These are phyloP conservation scores for Syncephalis fuscata DNA, from an alignment of 371 early-diverging fungal species.

Conservation along the genomic window DNA sequence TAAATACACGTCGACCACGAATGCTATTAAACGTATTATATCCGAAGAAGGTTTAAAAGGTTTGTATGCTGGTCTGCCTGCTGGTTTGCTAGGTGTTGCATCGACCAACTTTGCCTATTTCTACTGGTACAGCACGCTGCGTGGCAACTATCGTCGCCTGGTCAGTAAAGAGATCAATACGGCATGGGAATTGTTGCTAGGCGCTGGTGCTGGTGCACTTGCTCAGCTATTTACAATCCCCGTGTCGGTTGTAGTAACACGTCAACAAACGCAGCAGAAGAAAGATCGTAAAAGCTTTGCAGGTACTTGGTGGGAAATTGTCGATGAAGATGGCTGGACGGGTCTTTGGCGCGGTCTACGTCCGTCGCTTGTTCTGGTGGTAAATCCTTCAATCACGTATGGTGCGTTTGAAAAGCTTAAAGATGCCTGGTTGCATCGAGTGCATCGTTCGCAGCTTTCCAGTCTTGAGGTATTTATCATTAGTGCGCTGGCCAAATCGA, in stretches of 20 bases:
- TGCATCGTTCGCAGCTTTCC: slow-evolving; percentile 26
- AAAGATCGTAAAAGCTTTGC: slow-evolving; percentile 30
- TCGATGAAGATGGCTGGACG: slow-evolving; percentile 61
- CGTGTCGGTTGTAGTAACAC: slow-evolving; percentile 71
- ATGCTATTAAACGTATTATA: slow-evolving; percentile 71
- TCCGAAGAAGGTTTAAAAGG: slow-evolving; percentile 74
- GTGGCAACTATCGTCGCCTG: slow-evolving; percentile 31
- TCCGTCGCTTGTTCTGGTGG: slow-evolving; percentile 78
- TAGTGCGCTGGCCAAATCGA: slow-evolving; percentile 81
- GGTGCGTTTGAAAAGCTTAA: slow-evolving; percentile 89
- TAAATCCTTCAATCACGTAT: slow-evolving; percentile 95
- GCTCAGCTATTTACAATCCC: slow-evolving; percentile 85
- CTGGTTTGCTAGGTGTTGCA: slow-evolving; percentile 75
- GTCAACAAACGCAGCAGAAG: slow-evolving; percentile 49
- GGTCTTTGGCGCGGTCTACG: slow-evolving; percentile 83
- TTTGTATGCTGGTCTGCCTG: slow-evolving; percentile 79
- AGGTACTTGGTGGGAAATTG: slow-evolving; percentile 46
- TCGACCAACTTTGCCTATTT: slow-evolving; percentile 89
- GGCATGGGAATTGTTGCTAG: slow-evolving; percentile 69
- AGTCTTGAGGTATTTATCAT: slow-evolving; percentile 70
- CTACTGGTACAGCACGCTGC: slow-evolving; percentile 76
- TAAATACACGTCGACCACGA: slow-evolving; percentile 46
- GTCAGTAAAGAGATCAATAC: slow-evolving; percentile 14
- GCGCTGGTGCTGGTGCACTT: slow-evolving; percentile 82
- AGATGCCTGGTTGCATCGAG: slow-evolving; percentile 11